Evolutionary conservation across 140 eudicot genomes (phyloP).

Genomic region (Ambrosia hybrid): DNA sequence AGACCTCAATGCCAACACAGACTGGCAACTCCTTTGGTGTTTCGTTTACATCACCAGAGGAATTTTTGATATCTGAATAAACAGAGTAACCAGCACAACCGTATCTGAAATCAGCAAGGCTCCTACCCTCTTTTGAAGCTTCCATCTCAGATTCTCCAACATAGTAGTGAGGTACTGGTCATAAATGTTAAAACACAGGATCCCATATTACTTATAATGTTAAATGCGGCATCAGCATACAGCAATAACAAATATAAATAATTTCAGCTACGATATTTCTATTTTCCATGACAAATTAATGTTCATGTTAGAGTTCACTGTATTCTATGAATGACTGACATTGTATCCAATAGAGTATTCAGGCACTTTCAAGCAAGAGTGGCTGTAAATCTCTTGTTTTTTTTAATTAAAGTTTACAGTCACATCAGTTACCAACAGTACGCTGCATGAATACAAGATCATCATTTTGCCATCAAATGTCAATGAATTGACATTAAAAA

Average conservation of each 20-base stretch:
- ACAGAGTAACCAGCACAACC: slow-evolving; percentile 92
- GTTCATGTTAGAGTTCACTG: slow-evolving; percentile 9
- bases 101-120: slow-evolving; percentile 74
- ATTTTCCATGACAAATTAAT: not conserved
- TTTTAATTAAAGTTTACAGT: not conserved
- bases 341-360: not conserved
- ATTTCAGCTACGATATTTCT: not conserved
- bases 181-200: slow-evolving; percentile 26
- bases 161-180: slow-evolving; percentile 64
- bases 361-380: slow-evolving; percentile 1
- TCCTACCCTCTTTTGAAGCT: slow-evolving; percentile 81
- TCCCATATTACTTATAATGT: not conserved
- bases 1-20: slow-evolving; percentile 86
- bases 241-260: slow-evolving; percentile 5
- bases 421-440: not conserved
- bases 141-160: slow-evolving; percentile 87
- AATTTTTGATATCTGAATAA: slow-evolving; percentile 60
- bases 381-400: not conserved
- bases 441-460: not conserved
- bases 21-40: slow-evolving; percentile 65
- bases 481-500: slow-evolving; percentile 3
- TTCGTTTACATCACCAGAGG: slow-evolving; percentile 37
- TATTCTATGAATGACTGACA: not conserved
- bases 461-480: not conserved
- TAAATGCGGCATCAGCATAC: not conserved